Evolutionary conservation across 495 filamentous ascomycete genomes (phyloP).

Genomic region (Penicillium arizonense): DNA sequence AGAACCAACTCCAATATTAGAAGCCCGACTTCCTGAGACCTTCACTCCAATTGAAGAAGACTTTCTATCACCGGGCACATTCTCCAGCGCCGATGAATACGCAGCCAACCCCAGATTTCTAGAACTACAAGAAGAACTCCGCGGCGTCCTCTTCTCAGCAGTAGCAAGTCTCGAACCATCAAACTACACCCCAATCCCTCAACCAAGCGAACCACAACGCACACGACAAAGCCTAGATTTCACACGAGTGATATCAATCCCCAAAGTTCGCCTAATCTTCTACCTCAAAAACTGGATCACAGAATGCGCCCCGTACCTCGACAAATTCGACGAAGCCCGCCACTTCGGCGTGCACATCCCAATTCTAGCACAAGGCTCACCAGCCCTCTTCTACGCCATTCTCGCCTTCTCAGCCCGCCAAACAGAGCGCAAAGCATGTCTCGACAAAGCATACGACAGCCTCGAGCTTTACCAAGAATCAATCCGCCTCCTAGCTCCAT

Average conservation of each 20-base stretch:
- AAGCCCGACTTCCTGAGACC: slow-evolving; percentile 11
- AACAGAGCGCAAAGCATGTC: slow-evolving; percentile 31
- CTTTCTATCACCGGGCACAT: slow-evolving; percentile 27
- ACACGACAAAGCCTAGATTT: slow-evolving; percentile 24
- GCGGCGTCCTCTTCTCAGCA: slow-evolving; percentile 27
- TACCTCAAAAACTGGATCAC: slow-evolving; percentile 32
- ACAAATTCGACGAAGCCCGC: slow-evolving; percentile 40
- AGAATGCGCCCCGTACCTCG: slow-evolving; percentile 34
- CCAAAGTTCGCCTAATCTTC: slow-evolving; percentile 24
- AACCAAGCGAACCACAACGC: slow-evolving; percentile 11
- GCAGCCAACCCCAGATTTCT: slow-evolving; percentile 29
- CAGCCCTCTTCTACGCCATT: slow-evolving; percentile 35
- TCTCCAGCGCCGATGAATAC: slow-evolving; percentile 29
- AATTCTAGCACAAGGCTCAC: slow-evolving; percentile 30
- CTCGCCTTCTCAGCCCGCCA: slow-evolving; percentile 36
- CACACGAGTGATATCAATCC: slow-evolving; percentile 22
- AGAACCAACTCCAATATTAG: slow-evolving; percentile 14
- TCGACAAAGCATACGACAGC: slow-evolving; percentile 32
- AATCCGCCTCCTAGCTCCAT: slow-evolving; percentile 29
- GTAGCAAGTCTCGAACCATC: slow-evolving; percentile 25
- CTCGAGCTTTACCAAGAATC: slow-evolving; percentile 38
- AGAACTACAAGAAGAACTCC: slow-evolving; percentile 28
- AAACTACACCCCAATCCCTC: slow-evolving; percentile 15
- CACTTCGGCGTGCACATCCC: slow-evolving; percentile 36
- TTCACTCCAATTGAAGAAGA: slow-evolving; percentile 28